Conservation (phyloP, 2,329 filamentous ascomycete species). For the Penicillium olsonii region DNA sequence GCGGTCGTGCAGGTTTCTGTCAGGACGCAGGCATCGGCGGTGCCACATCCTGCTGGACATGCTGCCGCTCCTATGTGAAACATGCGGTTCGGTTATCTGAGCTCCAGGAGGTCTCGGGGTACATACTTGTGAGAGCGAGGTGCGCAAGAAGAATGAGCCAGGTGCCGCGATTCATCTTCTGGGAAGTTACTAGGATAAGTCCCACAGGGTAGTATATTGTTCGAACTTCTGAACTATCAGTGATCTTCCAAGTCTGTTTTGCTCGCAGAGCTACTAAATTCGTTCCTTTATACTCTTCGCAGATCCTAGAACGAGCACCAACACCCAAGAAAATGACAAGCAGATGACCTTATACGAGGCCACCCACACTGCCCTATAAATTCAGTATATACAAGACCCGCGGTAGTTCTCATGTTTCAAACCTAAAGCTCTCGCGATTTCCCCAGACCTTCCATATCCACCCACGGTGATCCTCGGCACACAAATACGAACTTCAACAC, state of each 20-base stretch:
- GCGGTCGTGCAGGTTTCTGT: slow-evolving; percentile 27
- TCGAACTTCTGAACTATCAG: neutral
- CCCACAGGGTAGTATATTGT: neutral
- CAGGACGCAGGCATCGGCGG: slow-evolving; percentile 19
- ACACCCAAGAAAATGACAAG: neutral
- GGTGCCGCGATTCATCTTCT: slow-evolving; percentile 2
- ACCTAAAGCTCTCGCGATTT: neutral
- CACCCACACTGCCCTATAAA: neutral
- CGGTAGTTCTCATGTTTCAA: neutral
- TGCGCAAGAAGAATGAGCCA: slow-evolving; percentile 1
- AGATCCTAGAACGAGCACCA: too few species aligned
- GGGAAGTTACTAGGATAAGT: neutral
- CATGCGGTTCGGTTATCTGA: neutral
- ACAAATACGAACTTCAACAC: slow-evolving; percentile 13
- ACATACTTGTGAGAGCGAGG: slow-evolving; percentile 11
- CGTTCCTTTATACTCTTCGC: neutral
- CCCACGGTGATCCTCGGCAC: neutral
- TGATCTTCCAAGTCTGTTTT: too few species aligned
- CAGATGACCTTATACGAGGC: slow-evolving; percentile 11
- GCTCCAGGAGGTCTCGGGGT: neutral
- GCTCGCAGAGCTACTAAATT: too few species aligned
- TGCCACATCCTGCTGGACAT: slow-evolving; percentile 15
- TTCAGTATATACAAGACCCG: neutral
- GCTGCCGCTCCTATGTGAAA: slow-evolving; percentile 4
- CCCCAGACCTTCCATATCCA: slow-evolving; percentile 1